Evolutionary conservation across 306 rosid species (phyloP).

Genomic region (Macrotyloma uniflorum): DNA sequence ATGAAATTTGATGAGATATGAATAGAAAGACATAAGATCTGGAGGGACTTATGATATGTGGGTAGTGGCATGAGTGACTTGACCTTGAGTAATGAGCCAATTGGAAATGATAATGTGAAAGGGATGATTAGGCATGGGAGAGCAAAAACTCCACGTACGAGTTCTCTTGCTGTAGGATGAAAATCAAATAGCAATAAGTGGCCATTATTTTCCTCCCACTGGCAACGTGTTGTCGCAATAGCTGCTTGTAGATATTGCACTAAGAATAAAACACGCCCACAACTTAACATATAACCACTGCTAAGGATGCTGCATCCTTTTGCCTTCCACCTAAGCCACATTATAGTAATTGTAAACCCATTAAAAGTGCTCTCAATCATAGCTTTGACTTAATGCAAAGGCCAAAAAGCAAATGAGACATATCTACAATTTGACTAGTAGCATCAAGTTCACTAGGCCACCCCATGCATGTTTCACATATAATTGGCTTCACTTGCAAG

Average conservation of each 20-base stretch:
- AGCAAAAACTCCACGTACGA: constrained; percentile 16
- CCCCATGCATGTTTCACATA: constrained; percentile 10
- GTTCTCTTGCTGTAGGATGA: not conserved
- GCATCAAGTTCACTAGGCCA: constrained; percentile 9
- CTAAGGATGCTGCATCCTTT: constrained; percentile 33
- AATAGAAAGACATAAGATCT: not conserved
- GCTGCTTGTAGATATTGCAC: constrained; percentile 30
- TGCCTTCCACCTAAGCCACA: constrained; percentile 46
- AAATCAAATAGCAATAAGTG: constrained; percentile 38
- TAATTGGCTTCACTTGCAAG: constrained; percentile 3
- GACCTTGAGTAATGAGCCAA: constrained; percentile 9
- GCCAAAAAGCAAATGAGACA: constrained; percentile 7
- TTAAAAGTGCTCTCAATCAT: constrained; percentile 37
- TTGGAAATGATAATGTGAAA: constrained; percentile 32
- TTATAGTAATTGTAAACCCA: constrained; percentile 8
- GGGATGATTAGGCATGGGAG: constrained; percentile 26
- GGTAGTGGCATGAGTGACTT: too few species aligned
- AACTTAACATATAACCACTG: constrained; percentile 2
- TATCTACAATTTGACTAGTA: constrained; percentile 25
- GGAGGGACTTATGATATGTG: not conserved
- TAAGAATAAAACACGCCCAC: constrained; percentile 8
- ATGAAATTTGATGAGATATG: not conserved
- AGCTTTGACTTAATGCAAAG: constrained; percentile 36
- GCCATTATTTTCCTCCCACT: constrained; percentile 42
- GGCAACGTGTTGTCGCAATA: constrained; percentile 30